phyloP scores from a whole-genome alignment of 441 rosid genomes.

The Geranium incanum region DNA sequence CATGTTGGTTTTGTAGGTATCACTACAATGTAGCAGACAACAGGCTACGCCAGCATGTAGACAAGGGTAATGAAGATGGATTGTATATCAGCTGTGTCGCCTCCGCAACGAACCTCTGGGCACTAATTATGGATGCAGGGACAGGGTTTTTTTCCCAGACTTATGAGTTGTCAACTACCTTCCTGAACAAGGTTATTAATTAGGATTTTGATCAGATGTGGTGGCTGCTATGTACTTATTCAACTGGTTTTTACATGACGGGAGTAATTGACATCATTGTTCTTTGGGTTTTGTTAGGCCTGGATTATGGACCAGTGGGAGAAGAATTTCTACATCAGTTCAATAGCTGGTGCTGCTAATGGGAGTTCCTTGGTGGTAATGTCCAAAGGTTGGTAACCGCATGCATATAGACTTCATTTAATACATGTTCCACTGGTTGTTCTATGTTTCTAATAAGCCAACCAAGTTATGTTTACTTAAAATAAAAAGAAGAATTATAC shows the following conservation, averaged over 20 bases:
- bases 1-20: constrained; percentile 27
- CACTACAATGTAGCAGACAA: constrained; percentile 46
- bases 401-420: neutral
- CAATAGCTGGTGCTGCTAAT: constrained; percentile 82
- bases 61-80: constrained; percentile 47
- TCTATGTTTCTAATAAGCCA: neutral
- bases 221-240: neutral
- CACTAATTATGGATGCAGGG: constrained; percentile 55
- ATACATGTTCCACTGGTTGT: too few relatives aligned
- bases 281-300: constrained; percentile 38
- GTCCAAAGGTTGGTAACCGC: constrained; percentile 72
- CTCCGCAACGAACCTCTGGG: constrained; percentile 49
- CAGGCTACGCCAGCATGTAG: constrained; percentile 42
- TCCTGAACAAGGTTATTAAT: constrained; percentile 33
- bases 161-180: constrained; percentile 38
- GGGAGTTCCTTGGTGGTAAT: constrained; percentile 97
- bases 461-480: neutral
- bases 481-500: neutral
- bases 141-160: constrained; percentile 46
- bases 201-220: neutral
- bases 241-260: neutral
- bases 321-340: constrained; percentile 86
- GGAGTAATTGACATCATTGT: neutral
- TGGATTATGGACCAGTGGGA: constrained; percentile 99
- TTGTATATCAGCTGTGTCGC: constrained; percentile 48